Conservation (phyloP, 2,329 filamentous ascomycete species). For the Tetracladium maxilliforme region DNA sequence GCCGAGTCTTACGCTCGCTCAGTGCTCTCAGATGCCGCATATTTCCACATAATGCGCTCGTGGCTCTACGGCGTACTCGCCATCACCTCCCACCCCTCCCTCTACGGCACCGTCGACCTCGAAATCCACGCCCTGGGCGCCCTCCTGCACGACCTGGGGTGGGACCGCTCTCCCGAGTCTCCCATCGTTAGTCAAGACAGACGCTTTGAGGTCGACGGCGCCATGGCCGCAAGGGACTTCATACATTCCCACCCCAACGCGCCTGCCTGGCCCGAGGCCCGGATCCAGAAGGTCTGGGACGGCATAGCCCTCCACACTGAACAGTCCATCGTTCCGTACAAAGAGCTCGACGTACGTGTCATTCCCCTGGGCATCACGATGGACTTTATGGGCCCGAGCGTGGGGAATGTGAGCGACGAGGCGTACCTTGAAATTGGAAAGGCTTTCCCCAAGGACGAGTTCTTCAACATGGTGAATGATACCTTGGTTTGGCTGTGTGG, state of each 20-base stretch:
- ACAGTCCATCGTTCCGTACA: slow-evolving; percentile 20
- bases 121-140: slow-evolving; percentile 22
- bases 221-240: slow-evolving; percentile 25
- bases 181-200: slow-evolving; percentile 23
- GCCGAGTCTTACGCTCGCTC: slow-evolving; percentile 15
- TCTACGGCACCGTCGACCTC: slow-evolving; percentile 14
- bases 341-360: slow-evolving; percentile 24
- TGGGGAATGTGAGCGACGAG: too few relatives aligned
- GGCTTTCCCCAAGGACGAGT: too few relatives aligned
- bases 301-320: slow-evolving; percentile 29
- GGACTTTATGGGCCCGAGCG: slow-evolving; percentile 23
- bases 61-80: slow-evolving; percentile 12
- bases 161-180: slow-evolving; percentile 17
- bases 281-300: slow-evolving; percentile 31
- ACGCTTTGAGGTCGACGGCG: slow-evolving; percentile 34
- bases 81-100: slow-evolving; percentile 7
- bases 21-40: slow-evolving; percentile 14
- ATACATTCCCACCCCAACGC: slow-evolving; percentile 10
- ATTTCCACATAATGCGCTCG: slow-evolving; percentile 19
- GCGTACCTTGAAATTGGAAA: too few relatives aligned
- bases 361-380: slow-evolving; percentile 16
- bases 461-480: too few relatives aligned
- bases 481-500: too few relatives aligned
- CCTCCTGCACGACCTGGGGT: slow-evolving; percentile 27
- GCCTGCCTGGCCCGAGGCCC: slow-evolving; percentile 20